Base-by-base conservation (phyloP, 1,284 basidiomycete genomes). In the Leccinum fuscescens region DNA sequence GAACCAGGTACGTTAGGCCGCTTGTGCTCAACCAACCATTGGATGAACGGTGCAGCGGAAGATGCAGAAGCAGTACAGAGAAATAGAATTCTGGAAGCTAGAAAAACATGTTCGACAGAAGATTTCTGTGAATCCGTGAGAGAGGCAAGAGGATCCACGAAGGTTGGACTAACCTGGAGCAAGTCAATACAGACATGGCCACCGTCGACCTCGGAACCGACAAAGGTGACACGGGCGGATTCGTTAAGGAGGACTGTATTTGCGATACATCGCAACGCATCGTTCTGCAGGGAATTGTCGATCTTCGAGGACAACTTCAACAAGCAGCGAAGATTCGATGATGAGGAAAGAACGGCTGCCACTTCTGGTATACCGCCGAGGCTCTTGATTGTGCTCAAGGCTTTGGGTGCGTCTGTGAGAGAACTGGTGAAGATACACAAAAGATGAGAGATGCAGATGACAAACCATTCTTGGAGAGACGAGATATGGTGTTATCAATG, bases 31-130 rank as follows among this genome's bases (percentile, higher is more conserved):
- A 91, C 83, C 7, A 89, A 74, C 24, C 78, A 79, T 58, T 76
- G 72, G 60, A 90, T 82, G 68, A 85, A 86, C 3, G 77, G 59
- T 5, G 67, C 72, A 2, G 78, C 73, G 4, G 66, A 69, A 4
- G 77, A 71, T 4, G 76, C 72, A 22, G 84, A 81, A 11, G 82
- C 84, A 1, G 90, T 90, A 54, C 80, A 80, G 37, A 93, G 80
- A 70, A 92, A 93, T 6, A 93, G 80, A 46, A 92, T 87, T 22
- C 91, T 85, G 6, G 88, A 86, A 6, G 86, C 78, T 39, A 92
- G 84, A 74, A 93, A 93, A 63, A 88, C 82, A 53, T 83, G 81
- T 64, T 90, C 87, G 9, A 84, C 42, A 2, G 73, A 54, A 3
- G 87, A 79, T 82, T 85, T 89, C 89, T 92, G 67, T 22, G 56